A percentile compares a stretch with the other conserved stretches of the same genome.
phyloP scores from a whole-genome alignment of 371 early-diverging fungal species.

The Actinomortierella wolfii region DNA sequence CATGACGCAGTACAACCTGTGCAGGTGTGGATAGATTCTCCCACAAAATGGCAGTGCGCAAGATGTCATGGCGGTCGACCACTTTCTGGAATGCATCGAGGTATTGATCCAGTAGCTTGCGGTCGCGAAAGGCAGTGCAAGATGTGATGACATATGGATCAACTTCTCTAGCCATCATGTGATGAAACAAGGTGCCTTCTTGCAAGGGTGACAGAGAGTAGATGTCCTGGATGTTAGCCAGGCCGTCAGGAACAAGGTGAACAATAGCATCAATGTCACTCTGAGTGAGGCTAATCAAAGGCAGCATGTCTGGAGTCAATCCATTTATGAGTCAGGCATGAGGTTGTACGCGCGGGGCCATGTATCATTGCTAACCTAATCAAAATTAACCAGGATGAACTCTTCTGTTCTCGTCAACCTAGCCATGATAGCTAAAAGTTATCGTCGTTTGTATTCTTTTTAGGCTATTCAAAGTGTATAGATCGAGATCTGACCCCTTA shows the following conservation, averaged over 20 bases:
- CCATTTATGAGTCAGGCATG: too few relatives aligned
- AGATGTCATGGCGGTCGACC: conserved; percentile 12
- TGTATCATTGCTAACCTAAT: too few relatives aligned
- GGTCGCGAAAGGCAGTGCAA: neutral
- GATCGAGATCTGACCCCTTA: too few relatives aligned
- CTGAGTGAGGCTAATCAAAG: neutral
- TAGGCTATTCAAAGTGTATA: too few relatives aligned
- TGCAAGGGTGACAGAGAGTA: conserved; percentile 17
- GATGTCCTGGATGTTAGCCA: conserved; percentile 16
- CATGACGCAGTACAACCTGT: conserved; percentile 14
- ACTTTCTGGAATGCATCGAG: conserved; percentile 11
- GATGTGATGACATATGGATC: conserved; percentile 5
- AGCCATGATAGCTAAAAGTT: too few relatives aligned
- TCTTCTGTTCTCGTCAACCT: too few relatives aligned
- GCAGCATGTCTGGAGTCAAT: neutral
- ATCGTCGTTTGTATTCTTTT: too few relatives aligned
- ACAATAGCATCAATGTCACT: conserved; percentile 11
- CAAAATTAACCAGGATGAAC: too few relatives aligned
- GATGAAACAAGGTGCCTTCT: conserved; percentile 26
- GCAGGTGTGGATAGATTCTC: conserved; percentile 12
- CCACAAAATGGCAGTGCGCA: conserved; percentile 10
- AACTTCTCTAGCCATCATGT: conserved; percentile 8
- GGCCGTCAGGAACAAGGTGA: conserved; percentile 4
- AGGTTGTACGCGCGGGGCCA: too few relatives aligned
- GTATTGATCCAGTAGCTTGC: conserved; percentile 9